Base-by-base conservation (phyloP, 2,329 filamentous ascomycete species). In the Penicillium sp. region DNA sequence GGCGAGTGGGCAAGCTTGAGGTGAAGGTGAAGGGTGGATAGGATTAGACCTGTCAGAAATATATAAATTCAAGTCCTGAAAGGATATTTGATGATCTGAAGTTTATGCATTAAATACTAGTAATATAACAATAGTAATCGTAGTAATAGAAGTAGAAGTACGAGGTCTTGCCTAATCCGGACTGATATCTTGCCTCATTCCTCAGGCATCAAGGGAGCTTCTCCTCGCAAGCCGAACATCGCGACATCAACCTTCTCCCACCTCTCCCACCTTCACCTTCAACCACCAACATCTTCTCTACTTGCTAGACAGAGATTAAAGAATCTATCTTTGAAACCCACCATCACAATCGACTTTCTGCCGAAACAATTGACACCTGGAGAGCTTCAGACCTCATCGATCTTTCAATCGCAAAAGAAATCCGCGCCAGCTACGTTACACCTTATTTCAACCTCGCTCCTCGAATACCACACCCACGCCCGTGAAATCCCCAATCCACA, bases 1-100 rank as follows among this genome's bases (percentile, higher is more conserved):
- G 84, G 64, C 71, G 34, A 64, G 64, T 42, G 56, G 39, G 33
- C 53, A 54, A 39, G 5, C 24, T 5, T 28, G 5, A 28, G 24
- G 24, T 5, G 5, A 28, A 42, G 24, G 19, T 31, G 28, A 5
- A 21, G 4, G 5, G 10, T 14, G n/a, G 5, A 33, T 11, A 33
- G 5, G 13, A 33, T 13, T 33, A 33, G 31, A 9, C 4, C 31
- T n/a, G n/a, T n/a, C n/a, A n/a, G n/a, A n/a, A 21, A 21, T 37
- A 37, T 13, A 18, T 9, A 28, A 28, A 28, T 5, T 28, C 5
- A 28, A 5, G 24, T 28, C n/a, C n/a, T n/a, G n/a, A n/a, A n/a
- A n/a, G n/a, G n/a, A n/a, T n/a, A n/a, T n/a, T n/a, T n/a, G n/a
- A n/a, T n/a, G n/a, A n/a, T n/a, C n/a, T n/a, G n/a, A n/a, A n/a